A percentile compares a stretch with the other conserved stretches of the same genome.
Conservation (phyloP, 176 grass and related monocot species). For the Cocos nucifera region DNA sequence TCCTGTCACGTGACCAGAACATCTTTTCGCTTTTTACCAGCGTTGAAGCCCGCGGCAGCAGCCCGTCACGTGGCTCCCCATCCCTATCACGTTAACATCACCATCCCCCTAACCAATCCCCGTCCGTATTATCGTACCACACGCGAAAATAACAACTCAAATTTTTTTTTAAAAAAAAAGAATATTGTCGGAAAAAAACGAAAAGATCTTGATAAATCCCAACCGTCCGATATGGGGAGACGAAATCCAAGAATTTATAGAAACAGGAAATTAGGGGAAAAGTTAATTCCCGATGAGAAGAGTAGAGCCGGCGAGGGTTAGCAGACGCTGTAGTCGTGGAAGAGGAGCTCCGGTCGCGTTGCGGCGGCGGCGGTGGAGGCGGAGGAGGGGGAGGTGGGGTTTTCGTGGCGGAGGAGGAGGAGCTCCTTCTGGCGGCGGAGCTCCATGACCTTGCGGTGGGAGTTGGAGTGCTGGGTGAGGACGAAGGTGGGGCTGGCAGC, state of each 20-base stretch:
- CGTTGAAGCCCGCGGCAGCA: not conserved
- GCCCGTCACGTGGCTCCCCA: slow-evolving; percentile 12
- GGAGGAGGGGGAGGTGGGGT: slow-evolving; percentile 15
- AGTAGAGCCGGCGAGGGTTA: not conserved
- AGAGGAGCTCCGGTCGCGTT: slow-evolving; percentile 53
- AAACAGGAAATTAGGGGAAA: slow-evolving; percentile 4
- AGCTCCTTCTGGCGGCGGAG: slow-evolving; percentile 96
- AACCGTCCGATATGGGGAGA: no score
- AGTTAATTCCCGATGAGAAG: not conserved
- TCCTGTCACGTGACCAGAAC: slow-evolving; percentile 10
- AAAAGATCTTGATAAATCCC: no score
- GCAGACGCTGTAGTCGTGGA: slow-evolving; percentile 20
- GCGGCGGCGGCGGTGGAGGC: not conserved
- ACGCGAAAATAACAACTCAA: not conserved
- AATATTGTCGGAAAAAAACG: no score
- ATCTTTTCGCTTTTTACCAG: not conserved
- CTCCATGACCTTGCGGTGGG: slow-evolving; percentile 99
- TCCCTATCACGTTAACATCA: not conserved
- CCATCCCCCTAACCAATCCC: no score
- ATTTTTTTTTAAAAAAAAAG: no score
- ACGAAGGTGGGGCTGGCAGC: slow-evolving; percentile 89
- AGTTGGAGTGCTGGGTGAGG: slow-evolving; percentile 98
- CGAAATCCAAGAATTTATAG: not conserved
- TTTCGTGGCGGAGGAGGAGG: slow-evolving; percentile 47
- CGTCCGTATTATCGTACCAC: not conserved